Base-by-base conservation (phyloP, 1,139 yeast genomes). In the Taphrina pruni region DNA sequence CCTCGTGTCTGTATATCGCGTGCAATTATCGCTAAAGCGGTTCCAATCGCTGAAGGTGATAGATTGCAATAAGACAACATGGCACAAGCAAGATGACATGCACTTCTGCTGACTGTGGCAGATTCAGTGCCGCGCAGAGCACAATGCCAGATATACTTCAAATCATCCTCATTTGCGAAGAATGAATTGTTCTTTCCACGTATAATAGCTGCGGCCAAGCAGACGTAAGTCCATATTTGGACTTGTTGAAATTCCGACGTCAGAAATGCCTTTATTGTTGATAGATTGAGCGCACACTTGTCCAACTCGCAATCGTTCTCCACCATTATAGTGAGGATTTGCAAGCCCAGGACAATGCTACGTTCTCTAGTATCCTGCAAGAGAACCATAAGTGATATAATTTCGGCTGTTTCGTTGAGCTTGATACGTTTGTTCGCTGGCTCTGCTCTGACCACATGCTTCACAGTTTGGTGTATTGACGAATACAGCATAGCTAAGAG, bases 41-140 rank as follows among this genome's bases (percentile, higher is more conserved):
- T 32, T 11, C 54, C 54, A n/a, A 50, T 21, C 35, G n/a, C 4
- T 2, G 32, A 6, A 4, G 54, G 20, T 21, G 54, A 6, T n/a
- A 50, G 17, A 35, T 3, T 11, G 43, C 57, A 32, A 36, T 36
- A 17, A 17, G n/a, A 8, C 20, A 54, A 21, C 41, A 54, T 54
- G 9, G 43, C 21, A 11, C 43, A 54, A 1, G 57, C 39, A 11
- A 54, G 43, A 54, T 54, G 57, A 36, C 57, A 35, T 1, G 43
- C 41, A 54, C 57, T 54, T 38, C 57, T 54, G 57, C 20, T 54
- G 6, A 38, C 17, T 17, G 57, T 21, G 14, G 57, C 21, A 9
- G 57, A 54, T 54, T 20, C 57, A n/a, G 26, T 54, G 26, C 43
- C 21, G 12, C 43, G 41, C 43, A 54, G 35, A 17, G 57, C 57